Base-by-base conservation (phyloP, 202 grass and related monocot genomes). In the Sporobolus alterniflorus region DNA sequence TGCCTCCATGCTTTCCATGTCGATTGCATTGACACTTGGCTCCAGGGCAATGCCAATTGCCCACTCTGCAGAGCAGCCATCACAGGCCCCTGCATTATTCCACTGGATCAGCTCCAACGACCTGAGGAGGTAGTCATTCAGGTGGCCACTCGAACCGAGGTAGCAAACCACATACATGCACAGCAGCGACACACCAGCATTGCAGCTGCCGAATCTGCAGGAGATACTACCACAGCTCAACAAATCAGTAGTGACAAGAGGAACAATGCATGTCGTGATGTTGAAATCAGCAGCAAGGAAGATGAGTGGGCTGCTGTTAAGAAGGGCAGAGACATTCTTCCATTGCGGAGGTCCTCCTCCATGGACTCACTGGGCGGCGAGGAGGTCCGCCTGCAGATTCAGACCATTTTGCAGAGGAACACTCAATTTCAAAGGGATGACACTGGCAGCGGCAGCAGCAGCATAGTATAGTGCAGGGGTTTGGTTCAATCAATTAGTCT, bases 1-100 rank as follows among this genome's bases (percentile, higher is more conserved):
- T 99, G 96, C 84, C 82, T 93, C 70, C 96, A 98, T n/a, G 85
- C 82, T 62, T 98, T 96, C 90, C 96, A 99, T 31, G 84, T 89
- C 0, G 78, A 81, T 47, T 99, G 96, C 80, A 85, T 99, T 1
- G 93, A 99, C 47, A 83, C 80, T 2, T 99, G 96, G 96, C 85
- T 99, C 24, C 89, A 91, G 6, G 74, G 55, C 75, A 94, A 86
- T 15, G 74, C 85, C 20, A 99, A 84, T 57, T 96, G 96, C 74
- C 96, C 96, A 3, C 88, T 99, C 69, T 98, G 91, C 76, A 83
- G 96, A 26, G 77, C 91, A 22, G 48, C 84, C 73, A 92, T 92
- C 73, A 80, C 78, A 2, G 60, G 39, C 59, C 54, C 21, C 18
- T 17, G 46, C 76, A 77, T 82, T 10, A 6, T 77, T 76, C 71